phyloP scores from a whole-genome alignment of 2,329 filamentous ascomycete species.

The Neonectria magnoliae region DNA sequence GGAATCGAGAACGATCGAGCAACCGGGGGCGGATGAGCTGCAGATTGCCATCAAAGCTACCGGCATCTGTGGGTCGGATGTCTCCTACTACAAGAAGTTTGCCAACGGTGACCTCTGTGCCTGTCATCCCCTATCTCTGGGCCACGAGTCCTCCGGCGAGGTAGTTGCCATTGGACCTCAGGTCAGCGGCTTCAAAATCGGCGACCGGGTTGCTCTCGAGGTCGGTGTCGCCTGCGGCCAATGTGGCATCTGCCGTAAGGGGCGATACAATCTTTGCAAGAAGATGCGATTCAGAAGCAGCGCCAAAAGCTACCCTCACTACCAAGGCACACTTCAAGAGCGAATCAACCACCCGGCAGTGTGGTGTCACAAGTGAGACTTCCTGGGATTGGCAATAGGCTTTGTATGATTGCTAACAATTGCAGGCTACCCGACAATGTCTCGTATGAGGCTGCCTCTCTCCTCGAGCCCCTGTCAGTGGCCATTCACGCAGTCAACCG shows the following conservation, averaged over 20 bases:
- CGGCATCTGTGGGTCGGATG: slow-evolving; percentile 76
- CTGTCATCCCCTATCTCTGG: slow-evolving; percentile 71
- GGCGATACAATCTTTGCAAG: slow-evolving; percentile 71
- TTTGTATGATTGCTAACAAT: slow-evolving; percentile 15
- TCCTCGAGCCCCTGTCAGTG: slow-evolving; percentile 70
- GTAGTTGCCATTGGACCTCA: slow-evolving; percentile 65
- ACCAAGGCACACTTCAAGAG: slow-evolving; percentile 70
- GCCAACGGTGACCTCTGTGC: slow-evolving; percentile 76
- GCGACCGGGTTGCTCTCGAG: slow-evolving; percentile 68
- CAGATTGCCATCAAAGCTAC: slow-evolving; percentile 73
- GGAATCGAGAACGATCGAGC: slow-evolving; percentile 62
- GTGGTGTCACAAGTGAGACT: slow-evolving; percentile 69
- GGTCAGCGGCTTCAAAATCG: slow-evolving; percentile 62
- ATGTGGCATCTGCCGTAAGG: slow-evolving; percentile 61
- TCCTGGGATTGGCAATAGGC: slow-evolving; percentile 1
- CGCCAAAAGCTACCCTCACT: slow-evolving; percentile 71
- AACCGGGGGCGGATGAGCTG: slow-evolving; percentile 63
- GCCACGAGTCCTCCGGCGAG: slow-evolving; percentile 70
- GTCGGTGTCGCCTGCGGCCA: slow-evolving; percentile 64
- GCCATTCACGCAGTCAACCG: slow-evolving; percentile 70
- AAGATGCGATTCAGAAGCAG: slow-evolving; percentile 70
- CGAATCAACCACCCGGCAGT: slow-evolving; percentile 69
- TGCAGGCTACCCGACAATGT: slow-evolving; percentile 67
- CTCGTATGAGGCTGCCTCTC: slow-evolving; percentile 67
- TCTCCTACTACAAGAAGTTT: slow-evolving; percentile 78